Percentiles rank a stretch among this genome's conserved stretches.
Evolutionary conservation across 2,329 filamentous ascomycete genomes (phyloP).

Genomic region (Chalaropsis ovoidea): DNA sequence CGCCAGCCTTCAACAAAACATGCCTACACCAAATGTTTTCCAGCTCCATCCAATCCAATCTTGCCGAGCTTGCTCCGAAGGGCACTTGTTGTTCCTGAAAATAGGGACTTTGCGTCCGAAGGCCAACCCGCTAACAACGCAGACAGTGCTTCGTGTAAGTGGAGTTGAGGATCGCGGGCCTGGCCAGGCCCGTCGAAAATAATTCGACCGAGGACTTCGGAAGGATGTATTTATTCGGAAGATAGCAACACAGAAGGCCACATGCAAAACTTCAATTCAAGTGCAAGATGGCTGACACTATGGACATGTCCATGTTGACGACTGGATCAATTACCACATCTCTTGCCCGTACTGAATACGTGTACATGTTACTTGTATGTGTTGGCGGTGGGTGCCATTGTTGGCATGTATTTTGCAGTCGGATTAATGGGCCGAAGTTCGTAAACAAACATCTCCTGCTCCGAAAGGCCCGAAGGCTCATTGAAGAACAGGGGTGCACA

Average conservation of each 20-base stretch:
- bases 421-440: neutral
- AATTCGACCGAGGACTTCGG: neutral
- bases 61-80: slow-evolving; percentile 14
- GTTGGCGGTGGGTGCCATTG: too few species aligned
- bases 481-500: neutral
- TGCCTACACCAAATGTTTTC: too few species aligned
- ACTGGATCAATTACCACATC: too few species aligned
- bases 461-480: neutral
- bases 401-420: neutral
- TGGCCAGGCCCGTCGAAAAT: neutral
- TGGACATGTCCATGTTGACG: too few species aligned
- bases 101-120: neutral
- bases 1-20: too few species aligned
- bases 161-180: neutral
- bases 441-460: neutral
- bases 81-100: neutral
- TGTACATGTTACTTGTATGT: too few species aligned
- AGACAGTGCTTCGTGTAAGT: neutral
- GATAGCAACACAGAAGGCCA: too few species aligned
- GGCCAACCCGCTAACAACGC: neutral
- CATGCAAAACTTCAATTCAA: too few species aligned
- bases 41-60: too few species aligned
- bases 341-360: too few species aligned
- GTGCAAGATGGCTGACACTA: too few species aligned
- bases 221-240: neutral